Conservation (phyloP, 2,329 filamentous ascomycete species). For the Ceratocystis harringtonii region DNA sequence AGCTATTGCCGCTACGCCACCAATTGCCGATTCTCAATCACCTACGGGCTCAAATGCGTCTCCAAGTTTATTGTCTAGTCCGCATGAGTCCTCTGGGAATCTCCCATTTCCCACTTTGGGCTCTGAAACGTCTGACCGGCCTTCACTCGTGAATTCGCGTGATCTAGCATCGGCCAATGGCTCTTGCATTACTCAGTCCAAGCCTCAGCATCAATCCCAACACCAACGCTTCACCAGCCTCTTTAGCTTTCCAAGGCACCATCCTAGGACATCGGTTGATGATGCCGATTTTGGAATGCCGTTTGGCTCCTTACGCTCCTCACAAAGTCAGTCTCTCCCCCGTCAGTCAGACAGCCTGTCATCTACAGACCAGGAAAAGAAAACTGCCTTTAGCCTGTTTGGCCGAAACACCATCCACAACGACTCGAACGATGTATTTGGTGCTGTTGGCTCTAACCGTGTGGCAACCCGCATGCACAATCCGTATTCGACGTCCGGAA, state of each 20-base stretch:
- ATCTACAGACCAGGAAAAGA: slow-evolving; percentile 29
- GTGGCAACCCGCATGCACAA: slow-evolving; percentile 32
- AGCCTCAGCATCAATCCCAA: slow-evolving; percentile 22
- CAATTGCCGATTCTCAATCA: slow-evolving; percentile 35
- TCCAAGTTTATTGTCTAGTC: slow-evolving; percentile 44
- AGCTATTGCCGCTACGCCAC: slow-evolving; percentile 18
- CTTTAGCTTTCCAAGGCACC: slow-evolving; percentile 42
- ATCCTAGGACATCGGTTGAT: slow-evolving; percentile 29
- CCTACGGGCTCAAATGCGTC: slow-evolving; percentile 45
- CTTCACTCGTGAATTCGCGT: slow-evolving; percentile 12
- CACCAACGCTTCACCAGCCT: slow-evolving; percentile 33
- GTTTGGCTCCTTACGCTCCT: slow-evolving; percentile 52
- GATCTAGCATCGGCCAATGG: slow-evolving; percentile 23
- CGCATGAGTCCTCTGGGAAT: slow-evolving; percentile 44
- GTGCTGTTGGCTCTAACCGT: slow-evolving; percentile 24
- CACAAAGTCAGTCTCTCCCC: slow-evolving; percentile 67
- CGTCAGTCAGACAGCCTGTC: slow-evolving; percentile 37
- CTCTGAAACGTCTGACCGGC: slow-evolving; percentile 16
- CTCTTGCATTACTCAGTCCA: slow-evolving; percentile 27
- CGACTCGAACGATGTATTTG: slow-evolving; percentile 27
- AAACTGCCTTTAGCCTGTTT: slow-evolving; percentile 37
- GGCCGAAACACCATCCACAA: slow-evolving; percentile 37
- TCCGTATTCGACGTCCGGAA: slow-evolving; percentile 36
- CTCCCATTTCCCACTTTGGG: slow-evolving; percentile 33
- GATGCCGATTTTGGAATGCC: slow-evolving; percentile 44